These are phyloP conservation scores for Heteromeles arbutifolia DNA, from an alignment of 306 rosid genomes.

Conservation along the genomic window DNA sequence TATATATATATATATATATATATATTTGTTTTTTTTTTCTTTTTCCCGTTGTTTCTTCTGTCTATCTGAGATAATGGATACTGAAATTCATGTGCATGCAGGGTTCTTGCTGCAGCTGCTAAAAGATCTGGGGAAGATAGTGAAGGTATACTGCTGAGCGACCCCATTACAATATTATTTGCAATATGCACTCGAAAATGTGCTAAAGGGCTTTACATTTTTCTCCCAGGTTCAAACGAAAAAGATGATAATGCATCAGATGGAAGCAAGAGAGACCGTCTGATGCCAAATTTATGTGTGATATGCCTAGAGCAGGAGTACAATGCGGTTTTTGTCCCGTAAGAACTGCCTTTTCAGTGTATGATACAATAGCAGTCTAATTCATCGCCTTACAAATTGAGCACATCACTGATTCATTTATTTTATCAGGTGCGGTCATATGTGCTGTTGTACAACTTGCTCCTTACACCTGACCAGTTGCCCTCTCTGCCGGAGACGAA, in stretches of 20 bases:
- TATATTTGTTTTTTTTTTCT: too few species aligned
- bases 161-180: not conserved
- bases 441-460: constrained; percentile 91
- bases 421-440: constrained; percentile 87
- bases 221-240: constrained; percentile 47
- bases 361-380: not conserved
- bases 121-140: constrained; percentile 60
- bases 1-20: too few species aligned
- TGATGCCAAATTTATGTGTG: constrained; percentile 87
- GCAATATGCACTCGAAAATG: constrained; percentile 8
- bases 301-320: constrained; percentile 95
- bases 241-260: constrained; percentile 40
- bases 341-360: constrained; percentile 23
- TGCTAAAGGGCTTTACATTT: constrained; percentile 11
- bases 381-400: not conserved
- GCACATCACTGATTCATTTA: constrained; percentile 15
- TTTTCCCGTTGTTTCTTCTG: not conserved
- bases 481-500: constrained; percentile 85
- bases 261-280: constrained; percentile 55
- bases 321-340: constrained; percentile 96
- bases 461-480: constrained; percentile 80
- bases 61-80: constrained; percentile 2
- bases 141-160: constrained; percentile 47
- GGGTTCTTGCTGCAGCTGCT: constrained; percentile 98
- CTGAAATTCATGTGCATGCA: constrained; percentile 31